Conservation (phyloP, 139 green algal genomes). For the Chlamydomonas sp. region DNA sequence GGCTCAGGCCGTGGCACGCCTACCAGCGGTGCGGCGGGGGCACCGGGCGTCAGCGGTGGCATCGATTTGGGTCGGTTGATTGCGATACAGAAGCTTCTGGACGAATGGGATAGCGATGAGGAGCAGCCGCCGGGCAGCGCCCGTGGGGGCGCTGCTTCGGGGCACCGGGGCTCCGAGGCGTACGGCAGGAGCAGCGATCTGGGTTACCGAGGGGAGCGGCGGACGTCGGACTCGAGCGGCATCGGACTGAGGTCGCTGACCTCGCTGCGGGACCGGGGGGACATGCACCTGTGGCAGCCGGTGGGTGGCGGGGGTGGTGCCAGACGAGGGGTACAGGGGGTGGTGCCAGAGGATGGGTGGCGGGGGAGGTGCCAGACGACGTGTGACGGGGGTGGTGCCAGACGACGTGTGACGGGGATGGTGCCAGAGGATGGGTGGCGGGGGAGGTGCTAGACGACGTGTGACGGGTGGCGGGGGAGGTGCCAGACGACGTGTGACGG, state of each 20-base stretch:
- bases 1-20: neutral
- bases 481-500: neutral
- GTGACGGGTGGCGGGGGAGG: neutral
- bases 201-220: neutral
- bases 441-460: no score
- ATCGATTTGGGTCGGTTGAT: constrained; percentile 8
- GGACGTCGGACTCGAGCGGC: neutral
- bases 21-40: neutral
- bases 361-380: no score
- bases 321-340: no score
- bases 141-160: neutral
- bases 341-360: neutral
- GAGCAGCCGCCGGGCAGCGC: neutral
- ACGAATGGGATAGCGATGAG: constrained; percentile 12
- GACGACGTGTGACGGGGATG: no score
- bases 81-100: constrained; percentile 16
- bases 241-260: neutral
- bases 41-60: neutral
- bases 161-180: neutral
- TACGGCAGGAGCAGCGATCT: no score
- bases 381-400: neutral
- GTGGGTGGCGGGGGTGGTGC: neutral
- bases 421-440: no score
- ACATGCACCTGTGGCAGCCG: constrained; percentile 30
- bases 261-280: neutral